Percentiles rank a stretch among this genome's conserved stretches.
phyloP scores from a whole-genome alignment of 148 eudicot genomes.

The Pharnaceum exiguum region DNA sequence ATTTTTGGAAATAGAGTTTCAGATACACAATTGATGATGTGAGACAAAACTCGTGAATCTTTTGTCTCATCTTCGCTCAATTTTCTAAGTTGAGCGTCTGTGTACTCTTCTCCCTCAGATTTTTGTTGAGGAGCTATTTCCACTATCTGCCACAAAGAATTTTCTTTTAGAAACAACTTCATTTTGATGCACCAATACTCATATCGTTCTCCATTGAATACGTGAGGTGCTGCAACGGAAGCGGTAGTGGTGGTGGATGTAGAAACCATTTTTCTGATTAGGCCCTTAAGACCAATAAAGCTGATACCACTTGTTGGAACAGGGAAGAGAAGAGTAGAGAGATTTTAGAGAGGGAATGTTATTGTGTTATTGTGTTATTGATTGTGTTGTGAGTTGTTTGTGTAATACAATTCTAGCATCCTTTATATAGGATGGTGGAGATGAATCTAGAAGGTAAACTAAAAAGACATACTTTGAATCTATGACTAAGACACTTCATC shows the following conservation, averaged over 20 bases:
- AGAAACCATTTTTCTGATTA: background rate
- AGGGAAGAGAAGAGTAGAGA: no score
- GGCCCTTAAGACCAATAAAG: background rate
- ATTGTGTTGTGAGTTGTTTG: no score
- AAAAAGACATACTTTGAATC: no score
- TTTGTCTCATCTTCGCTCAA: background rate
- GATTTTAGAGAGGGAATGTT: no score
- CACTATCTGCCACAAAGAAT: constrained; percentile 5
- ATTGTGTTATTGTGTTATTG: no score
- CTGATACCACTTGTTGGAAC: no score
- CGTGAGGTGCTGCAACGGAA: background rate
- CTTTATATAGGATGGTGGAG: no score
- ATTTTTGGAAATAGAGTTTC: background rate
- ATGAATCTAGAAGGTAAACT: no score
- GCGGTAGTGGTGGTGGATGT: background rate
- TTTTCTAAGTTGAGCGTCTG: background rate
- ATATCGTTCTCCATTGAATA: background rate
- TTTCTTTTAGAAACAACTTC: background rate
- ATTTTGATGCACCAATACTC: constrained; percentile 2
- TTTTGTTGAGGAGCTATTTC: background rate
- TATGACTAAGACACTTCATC: no score
- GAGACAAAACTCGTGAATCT: constrained; percentile 3
- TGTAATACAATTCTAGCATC: no score
- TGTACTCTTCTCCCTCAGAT: background rate
- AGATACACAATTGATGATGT: background rate